A percentile compares a stretch with the other conserved stretches of the same genome.
These are phyloP conservation scores for Penicillium cataractarum DNA, from an alignment of 495 filamentous ascomycete species.

Conservation along the genomic window DNA sequence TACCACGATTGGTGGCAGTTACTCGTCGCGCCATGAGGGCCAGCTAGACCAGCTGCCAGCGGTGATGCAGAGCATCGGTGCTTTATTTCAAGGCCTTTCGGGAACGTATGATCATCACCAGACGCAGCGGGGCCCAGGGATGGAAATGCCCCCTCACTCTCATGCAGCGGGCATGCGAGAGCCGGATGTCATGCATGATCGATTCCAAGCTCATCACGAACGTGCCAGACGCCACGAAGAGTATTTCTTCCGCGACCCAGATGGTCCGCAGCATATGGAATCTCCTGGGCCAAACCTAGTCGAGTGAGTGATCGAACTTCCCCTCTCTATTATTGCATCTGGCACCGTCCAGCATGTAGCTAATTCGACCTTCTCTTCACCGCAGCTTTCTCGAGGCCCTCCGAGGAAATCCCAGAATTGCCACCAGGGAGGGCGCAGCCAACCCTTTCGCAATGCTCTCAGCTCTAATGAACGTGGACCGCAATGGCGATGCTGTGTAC, in stretches of 20 bases:
- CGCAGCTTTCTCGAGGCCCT: slow-evolving; percentile 38
- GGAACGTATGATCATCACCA: slow-evolving; percentile 30
- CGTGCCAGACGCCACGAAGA: slow-evolving; percentile 20
- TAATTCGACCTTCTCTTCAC: neutral
- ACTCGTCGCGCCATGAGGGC: slow-evolving; percentile 22
- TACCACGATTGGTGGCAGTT: slow-evolving; percentile 36
- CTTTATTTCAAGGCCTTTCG: slow-evolving; percentile 35
- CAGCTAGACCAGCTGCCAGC: slow-evolving; percentile 32
- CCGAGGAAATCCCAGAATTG: slow-evolving; percentile 23
- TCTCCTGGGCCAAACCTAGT: slow-evolving; percentile 32
- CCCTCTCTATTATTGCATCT: neutral
- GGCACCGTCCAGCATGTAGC: neutral
- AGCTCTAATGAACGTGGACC: slow-evolving; percentile 61
- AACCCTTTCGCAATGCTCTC: slow-evolving; percentile 43
- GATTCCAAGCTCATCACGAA: neutral
- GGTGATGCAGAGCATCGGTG: slow-evolving; percentile 37
- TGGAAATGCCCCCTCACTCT: slow-evolving; percentile 16
- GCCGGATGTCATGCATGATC: slow-evolving; percentile 5
- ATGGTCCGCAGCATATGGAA: slow-evolving; percentile 35
- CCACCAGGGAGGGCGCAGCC: no score
- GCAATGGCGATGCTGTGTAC: slow-evolving; percentile 84
- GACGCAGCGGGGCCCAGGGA: slow-evolving; percentile 2
- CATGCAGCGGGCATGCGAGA: slow-evolving; percentile 20
- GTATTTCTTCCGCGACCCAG: slow-evolving; percentile 38
- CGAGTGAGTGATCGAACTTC: slow-evolving; percentile 26